These are phyloP conservation scores for Saturnispora galanensis DNA, from an alignment of 805 yeast species.

Conservation along the genomic window DNA sequence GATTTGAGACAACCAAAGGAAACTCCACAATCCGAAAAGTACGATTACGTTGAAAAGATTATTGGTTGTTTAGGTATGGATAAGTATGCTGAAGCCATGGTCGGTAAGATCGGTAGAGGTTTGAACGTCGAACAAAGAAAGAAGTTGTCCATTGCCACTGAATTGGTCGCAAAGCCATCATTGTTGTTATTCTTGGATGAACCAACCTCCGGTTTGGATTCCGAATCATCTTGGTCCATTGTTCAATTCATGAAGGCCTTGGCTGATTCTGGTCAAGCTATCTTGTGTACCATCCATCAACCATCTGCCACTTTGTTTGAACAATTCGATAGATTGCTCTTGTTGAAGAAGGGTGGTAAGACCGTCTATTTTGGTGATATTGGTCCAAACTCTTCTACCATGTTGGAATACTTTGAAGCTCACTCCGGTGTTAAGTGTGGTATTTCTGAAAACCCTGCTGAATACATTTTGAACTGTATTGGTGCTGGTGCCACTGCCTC, in stretches of 20 bases:
- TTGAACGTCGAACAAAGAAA: constrained; percentile 46
- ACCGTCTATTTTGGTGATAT: constrained; percentile 47
- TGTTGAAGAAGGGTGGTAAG: constrained; percentile 42
- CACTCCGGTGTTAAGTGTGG: constrained; percentile 60
- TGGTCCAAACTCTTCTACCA: constrained; percentile 35
- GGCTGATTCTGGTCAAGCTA: constrained; percentile 44
- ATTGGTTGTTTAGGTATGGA: constrained; percentile 33
- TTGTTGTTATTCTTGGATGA: constrained; percentile 47
- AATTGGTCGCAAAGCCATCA: constrained; percentile 44
- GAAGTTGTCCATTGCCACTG: constrained; percentile 44
- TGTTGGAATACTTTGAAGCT: constrained; percentile 37
- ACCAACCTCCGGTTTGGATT: constrained; percentile 51
- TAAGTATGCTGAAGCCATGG: constrained; percentile 41
- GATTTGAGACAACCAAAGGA: constrained; percentile 36
- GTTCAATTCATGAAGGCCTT: constrained; percentile 39
- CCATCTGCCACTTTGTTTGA: constrained; percentile 38
- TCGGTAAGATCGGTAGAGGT: constrained; percentile 37
- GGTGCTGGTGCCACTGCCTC: constrained; percentile 77
- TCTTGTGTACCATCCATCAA: constrained; percentile 47
- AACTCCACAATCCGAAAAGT: constrained; percentile 30
- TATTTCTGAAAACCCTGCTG: constrained; percentile 60
- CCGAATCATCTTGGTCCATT: constrained; percentile 50
- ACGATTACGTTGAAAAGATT: constrained; percentile 35
- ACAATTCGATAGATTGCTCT: constrained; percentile 34
- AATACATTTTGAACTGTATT: constrained; percentile 61